Base-by-base conservation (phyloP, 106 monocot species). In the Gastrodia elata region DNA sequence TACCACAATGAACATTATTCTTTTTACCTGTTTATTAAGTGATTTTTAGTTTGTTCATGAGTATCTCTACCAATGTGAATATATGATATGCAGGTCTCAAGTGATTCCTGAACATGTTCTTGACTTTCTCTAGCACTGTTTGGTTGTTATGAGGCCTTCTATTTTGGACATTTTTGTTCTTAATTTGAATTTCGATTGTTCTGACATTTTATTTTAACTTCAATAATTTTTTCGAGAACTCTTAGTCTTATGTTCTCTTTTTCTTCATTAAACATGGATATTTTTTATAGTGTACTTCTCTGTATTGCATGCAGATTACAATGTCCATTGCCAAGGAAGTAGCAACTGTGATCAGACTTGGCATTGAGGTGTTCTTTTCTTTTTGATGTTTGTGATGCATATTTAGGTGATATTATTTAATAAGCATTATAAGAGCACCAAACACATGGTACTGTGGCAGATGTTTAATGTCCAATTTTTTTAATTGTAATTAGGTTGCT, bases 301-400 rank as follows among this genome's bases (percentile, higher is more conserved):
- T 49, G 10, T 65, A 30, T 72, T 35, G 35, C 32, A 41, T 92
- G 78, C 84, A 97, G 97, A 76, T 97, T 58, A 97, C 97, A 42
- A 97, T 97, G 92, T 74, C 92, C 0, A 97, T 97, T 74, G 92
- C 97, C 75, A 92, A 90, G 74, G 97, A 97, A 80, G 97, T 97
- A 59, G 92, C 97, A 76, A 79, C 89, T 49, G 97, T 97, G 10
- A 90, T 86, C 75, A 79, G 73, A 74, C 90, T 88, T 81, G 92
- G 96, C 56, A 68, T 96, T 77, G 88, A 96, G 96, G 96, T 96
- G 15, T 74, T 9, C 33, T 72, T 61, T 24, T 40, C 27, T 32
- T 28, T 61, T 61, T n/a, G 27, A 32, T 5, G 0, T 58, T 0
- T 26, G 38, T n/a, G 4, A 26, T 38, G 18, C 3, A 4, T 67